Conservation (phyloP, 768 basidiomycete genomes). For the Suillus americanus region DNA sequence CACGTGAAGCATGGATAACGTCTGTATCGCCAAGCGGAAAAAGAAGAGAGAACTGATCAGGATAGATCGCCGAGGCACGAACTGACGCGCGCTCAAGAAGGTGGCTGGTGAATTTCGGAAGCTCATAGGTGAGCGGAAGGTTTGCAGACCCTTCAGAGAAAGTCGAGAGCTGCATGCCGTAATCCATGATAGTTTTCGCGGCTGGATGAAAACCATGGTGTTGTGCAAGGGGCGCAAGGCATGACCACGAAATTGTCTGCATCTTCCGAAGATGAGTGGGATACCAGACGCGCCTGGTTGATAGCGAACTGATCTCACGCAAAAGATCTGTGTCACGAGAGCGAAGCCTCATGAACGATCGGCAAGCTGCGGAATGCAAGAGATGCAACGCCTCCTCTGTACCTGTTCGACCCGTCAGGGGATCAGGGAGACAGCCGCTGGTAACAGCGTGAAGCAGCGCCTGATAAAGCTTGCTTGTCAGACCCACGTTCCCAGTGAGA, state of each 20-base stretch:
- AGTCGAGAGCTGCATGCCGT: too few species aligned
- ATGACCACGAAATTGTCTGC: conserved; percentile 32
- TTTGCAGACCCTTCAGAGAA: too few species aligned
- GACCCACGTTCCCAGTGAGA: conserved; percentile 14
- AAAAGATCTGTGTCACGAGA: conserved; percentile 32
- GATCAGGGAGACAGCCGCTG: conserved; percentile 39
- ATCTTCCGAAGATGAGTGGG: conserved; percentile 37
- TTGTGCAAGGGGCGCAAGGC: too few species aligned
- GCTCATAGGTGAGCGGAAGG: too few species aligned
- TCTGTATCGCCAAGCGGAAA: neutral
- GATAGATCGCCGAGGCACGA: neutral
- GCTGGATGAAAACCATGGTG: too few species aligned
- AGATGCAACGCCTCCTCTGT: conserved; percentile 43
- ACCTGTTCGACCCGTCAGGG: conserved; percentile 43
- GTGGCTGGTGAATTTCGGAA: too few species aligned
- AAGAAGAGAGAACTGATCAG: neutral
- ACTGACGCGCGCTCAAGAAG: neutral
- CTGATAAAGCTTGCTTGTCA: conserved; percentile 34
- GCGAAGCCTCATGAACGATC: conserved; percentile 40
- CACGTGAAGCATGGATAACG: neutral
- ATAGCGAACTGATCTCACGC: conserved; percentile 31
- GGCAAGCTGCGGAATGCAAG: conserved; percentile 36
- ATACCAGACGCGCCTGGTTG: conserved; percentile 37
- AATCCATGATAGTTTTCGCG: too few species aligned
- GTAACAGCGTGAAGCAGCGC: conserved; percentile 47